Evolutionary conservation across 2,329 filamentous ascomycete genomes (phyloP), one percentile per base, ranked within the genome.

Genomic region (Exophiala phaeomuriformis): DNA sequence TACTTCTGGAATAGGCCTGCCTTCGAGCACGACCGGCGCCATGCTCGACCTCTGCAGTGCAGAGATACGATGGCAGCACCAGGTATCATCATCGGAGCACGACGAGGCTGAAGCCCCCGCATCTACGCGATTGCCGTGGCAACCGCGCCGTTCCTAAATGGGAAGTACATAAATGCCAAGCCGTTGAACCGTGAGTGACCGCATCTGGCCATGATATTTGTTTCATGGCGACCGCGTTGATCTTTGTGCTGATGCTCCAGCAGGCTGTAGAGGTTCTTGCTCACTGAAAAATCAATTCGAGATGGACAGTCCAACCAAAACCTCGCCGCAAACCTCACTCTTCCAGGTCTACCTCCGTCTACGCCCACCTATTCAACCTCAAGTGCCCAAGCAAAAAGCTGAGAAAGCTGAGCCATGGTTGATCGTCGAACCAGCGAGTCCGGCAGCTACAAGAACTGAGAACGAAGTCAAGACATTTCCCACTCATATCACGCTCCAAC

Each of bases 311-410:
- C 41, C 60, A 5, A 50, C 35, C 49, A 62, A 59, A 41, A 59
- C 58, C 60, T 30, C 55, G 29, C 39, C 58, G 28, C 53, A 58
- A 52, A 61, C 60, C 57, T 78, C 81, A 47, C 81, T 96, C 36
- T 97, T 97, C 68, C 85, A 96, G 71, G 91, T 97, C 53, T 96
- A 88, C 67, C 78, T 97, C 39, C 87, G 91, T 46, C 75, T 97
- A 46, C 84, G 86, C 10, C 86, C 86, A n/a, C 78, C 84, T 2
- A 75, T 64, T 69, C 71, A 42, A 64, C 68, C 57, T 49, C 67
- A 69, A 33, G 69, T 68, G 49, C 62, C 68, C 36, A 61, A 71
- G 44, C 66, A 68, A 35, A 61, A 71, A 45, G 65, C 74, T 2
- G 85, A 90, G 55, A 61, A 71, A 45, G 65, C 74, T 2, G 85